These are phyloP conservation scores for Exserohilum rostratum DNA, from an alignment of 2,329 filamentous ascomycete species.

Conservation along the genomic window DNA sequence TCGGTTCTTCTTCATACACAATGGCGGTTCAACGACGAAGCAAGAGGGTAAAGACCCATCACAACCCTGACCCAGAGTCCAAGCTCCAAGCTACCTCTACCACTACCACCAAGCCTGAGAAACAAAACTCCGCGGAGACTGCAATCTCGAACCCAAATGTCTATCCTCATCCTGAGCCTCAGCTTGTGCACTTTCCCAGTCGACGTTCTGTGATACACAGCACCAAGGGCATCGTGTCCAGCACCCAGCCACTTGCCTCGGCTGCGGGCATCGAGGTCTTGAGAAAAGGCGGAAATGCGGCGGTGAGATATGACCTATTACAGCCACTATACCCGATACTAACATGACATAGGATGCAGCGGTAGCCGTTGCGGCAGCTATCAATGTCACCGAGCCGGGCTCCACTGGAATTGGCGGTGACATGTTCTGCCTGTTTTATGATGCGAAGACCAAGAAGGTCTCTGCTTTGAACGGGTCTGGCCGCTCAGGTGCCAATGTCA, in stretches of 20 bases:
- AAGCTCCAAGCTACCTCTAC: not conserved
- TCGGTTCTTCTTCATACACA: not conserved
- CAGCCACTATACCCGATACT: not conserved
- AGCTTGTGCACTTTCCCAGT: slow-evolving; percentile 73
- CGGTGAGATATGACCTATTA: slow-evolving; percentile 64
- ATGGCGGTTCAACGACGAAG: slow-evolving; percentile 23
- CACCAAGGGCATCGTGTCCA: slow-evolving; percentile 87
- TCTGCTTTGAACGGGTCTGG: slow-evolving; percentile 91
- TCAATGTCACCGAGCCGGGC: slow-evolving; percentile 92
- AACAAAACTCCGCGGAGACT: slow-evolving; percentile 1
- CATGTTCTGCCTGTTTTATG: slow-evolving; percentile 94
- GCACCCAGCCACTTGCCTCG: slow-evolving; percentile 86
- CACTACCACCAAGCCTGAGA: not conserved
- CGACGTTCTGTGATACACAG: slow-evolving; percentile 92
- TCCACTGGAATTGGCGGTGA: slow-evolving; percentile 96
- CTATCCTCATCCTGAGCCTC: slow-evolving; percentile 56
- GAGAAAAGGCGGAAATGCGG: slow-evolving; percentile 89
- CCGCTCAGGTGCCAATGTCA: slow-evolving; percentile 72
- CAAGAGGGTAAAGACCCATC: slow-evolving; percentile 18
- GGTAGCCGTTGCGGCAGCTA: slow-evolving; percentile 86
- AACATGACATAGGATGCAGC: slow-evolving; percentile 76
- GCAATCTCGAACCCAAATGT: slow-evolving; percentile 46
- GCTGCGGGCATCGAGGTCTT: slow-evolving; percentile 86
- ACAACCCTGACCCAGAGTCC: slow-evolving; percentile 2
- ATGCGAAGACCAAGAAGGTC: slow-evolving; percentile 80